Percentiles rank a stretch among this genome's conserved stretches.
Conservation (phyloP, 495 filamentous ascomycete genomes). For the Aspergillus baeticus region DNA sequence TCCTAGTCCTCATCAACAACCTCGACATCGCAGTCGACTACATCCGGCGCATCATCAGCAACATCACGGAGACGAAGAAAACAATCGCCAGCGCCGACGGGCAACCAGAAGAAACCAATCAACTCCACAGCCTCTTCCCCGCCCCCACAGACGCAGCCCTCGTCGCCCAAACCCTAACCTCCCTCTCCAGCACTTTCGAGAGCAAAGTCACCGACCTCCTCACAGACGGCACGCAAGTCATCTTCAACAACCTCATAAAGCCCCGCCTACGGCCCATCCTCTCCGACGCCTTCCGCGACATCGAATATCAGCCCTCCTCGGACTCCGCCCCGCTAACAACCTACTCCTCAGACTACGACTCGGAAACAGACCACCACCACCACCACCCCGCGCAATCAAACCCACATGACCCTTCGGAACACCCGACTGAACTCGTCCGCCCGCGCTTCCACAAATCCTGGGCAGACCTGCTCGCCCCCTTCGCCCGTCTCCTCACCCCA, state of each 20-base stretch:
- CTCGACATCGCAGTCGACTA: conserved; percentile 90
- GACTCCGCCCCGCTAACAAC: conserved; percentile 38
- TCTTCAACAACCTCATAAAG: conserved; percentile 87
- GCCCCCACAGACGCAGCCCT: conserved; percentile 68
- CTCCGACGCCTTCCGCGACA: conserved; percentile 85
- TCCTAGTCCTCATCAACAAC: conserved; percentile 93
- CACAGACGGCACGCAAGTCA: conserved; percentile 74
- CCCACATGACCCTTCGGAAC: conserved; percentile 29
- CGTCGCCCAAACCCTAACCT: conserved; percentile 64
- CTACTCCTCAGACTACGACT: conserved; percentile 15
- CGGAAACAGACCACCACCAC: conserved; percentile 5
- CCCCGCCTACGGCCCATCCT: conserved; percentile 82
- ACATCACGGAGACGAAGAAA: conserved; percentile 51
- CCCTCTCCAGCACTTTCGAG: conserved; percentile 68
- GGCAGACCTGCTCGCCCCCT: conserved; percentile 78
- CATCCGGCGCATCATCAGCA: conserved; percentile 76
- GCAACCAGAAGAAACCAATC: conserved; percentile 22
- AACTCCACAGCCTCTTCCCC: conserved; percentile 69
- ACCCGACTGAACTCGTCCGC: conserved; percentile 56
- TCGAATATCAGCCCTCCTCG: conserved; percentile 65
- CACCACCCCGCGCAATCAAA: conserved; percentile 32
- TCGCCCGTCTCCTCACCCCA: conserved; percentile 80
- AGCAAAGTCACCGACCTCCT: conserved; percentile 78
- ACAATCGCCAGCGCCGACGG: conserved; percentile 23
- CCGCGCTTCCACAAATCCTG: conserved; percentile 76